A percentile compares a stretch with the other conserved stretches of the same genome.
These are phyloP conservation scores for Blastobotrys petasosporus DNA, from an alignment of 1,139 yeast genomes.

Conservation along the genomic window DNA sequence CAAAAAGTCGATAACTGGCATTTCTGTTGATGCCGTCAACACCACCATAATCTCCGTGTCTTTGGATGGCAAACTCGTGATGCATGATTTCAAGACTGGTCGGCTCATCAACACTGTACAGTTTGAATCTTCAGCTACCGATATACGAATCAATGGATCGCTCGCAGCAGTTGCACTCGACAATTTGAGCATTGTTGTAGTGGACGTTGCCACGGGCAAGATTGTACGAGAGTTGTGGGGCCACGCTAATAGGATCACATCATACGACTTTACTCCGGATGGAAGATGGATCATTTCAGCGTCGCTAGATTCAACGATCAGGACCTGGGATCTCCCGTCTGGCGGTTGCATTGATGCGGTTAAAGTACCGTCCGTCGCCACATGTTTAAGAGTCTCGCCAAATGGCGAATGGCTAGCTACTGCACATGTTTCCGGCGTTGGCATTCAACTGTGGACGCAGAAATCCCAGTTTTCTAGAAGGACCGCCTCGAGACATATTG, in stretches of 20 bases:
- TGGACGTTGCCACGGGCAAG: conserved; percentile 76
- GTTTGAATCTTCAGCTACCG: conserved; percentile 72
- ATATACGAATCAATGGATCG: conserved; percentile 72
- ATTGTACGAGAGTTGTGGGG: conserved; percentile 87
- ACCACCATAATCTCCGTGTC: conserved; percentile 81
- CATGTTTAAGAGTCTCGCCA: conserved; percentile 76
- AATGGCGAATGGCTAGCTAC: conserved; percentile 90
- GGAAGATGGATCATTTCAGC: conserved; percentile 93
- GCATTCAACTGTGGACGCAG: conserved; percentile 90
- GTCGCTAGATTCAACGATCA: conserved; percentile 75
- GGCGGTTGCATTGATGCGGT: conserved; percentile 97
- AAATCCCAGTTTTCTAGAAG: conserved; percentile 71
- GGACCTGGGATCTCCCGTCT: conserved; percentile 98
- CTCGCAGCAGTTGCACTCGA: conserved; percentile 81
- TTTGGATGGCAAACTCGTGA: conserved; percentile 82
- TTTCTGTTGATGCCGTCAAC: conserved; percentile 87
- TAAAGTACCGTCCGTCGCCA: conserved; percentile 67
- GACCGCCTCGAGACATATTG: conserved; percentile 69
- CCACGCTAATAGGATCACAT: conserved; percentile 82
- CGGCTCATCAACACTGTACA: conserved; percentile 61
- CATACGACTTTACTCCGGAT: conserved; percentile 87
- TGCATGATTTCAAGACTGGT: conserved; percentile 76
- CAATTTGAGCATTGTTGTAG: conserved; percentile 74
- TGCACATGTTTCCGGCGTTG: conserved; percentile 84
- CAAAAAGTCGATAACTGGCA: conserved; percentile 77